phyloP scores from a whole-genome alignment of 805 yeast genomes.

The Candida cerambycidarum region DNA sequence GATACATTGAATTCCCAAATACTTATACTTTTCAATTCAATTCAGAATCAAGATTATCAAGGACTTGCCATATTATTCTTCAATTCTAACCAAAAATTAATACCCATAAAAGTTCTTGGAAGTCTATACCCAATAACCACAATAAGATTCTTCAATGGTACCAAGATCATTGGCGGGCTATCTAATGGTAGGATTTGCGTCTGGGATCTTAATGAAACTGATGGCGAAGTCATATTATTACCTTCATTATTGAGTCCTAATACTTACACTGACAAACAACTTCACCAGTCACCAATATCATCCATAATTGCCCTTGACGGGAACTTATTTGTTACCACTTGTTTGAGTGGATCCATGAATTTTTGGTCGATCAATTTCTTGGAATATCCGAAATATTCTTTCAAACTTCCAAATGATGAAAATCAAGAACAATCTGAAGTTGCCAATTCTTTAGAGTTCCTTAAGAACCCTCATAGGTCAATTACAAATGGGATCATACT shows the following conservation, averaged over 20 bases:
- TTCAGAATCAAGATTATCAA: slow-evolving; percentile 12
- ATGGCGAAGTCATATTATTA: slow-evolving; percentile 16
- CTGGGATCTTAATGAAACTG: slow-evolving; percentile 42
- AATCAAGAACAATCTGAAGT: slow-evolving; percentile 8
- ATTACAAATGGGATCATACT: slow-evolving; percentile 1
- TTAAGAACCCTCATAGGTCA: neutral
- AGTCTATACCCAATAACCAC: slow-evolving; percentile 39
- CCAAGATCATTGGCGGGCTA: slow-evolving; percentile 49
- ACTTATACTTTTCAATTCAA: slow-evolving; percentile 1
- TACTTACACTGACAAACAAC: slow-evolving; percentile 15
- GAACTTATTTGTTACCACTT: slow-evolving; percentile 13
- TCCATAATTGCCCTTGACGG: slow-evolving; percentile 21
- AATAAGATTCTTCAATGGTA: slow-evolving; percentile 40
- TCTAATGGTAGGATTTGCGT: slow-evolving; percentile 49
- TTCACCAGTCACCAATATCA: slow-evolving; percentile 24
- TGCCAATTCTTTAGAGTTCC: slow-evolving; percentile 1
- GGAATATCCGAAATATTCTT: slow-evolving; percentile 24
- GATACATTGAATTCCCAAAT: slow-evolving; percentile 2
- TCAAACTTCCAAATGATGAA: slow-evolving; percentile 6
- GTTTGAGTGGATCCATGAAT: slow-evolving; percentile 27
- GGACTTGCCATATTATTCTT: slow-evolving; percentile 39
- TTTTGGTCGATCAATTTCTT: slow-evolving; percentile 35
- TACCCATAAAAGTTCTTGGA: slow-evolving; percentile 32
- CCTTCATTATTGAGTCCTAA: slow-evolving; percentile 25
- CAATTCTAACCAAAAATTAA: slow-evolving; percentile 11